Percentiles rank a stretch among this genome's conserved stretches.
These are phyloP conservation scores for Arachnomyces sp. DNA, from an alignment of 2,329 filamentous ascomycete genomes.

Conservation along the genomic window DNA sequence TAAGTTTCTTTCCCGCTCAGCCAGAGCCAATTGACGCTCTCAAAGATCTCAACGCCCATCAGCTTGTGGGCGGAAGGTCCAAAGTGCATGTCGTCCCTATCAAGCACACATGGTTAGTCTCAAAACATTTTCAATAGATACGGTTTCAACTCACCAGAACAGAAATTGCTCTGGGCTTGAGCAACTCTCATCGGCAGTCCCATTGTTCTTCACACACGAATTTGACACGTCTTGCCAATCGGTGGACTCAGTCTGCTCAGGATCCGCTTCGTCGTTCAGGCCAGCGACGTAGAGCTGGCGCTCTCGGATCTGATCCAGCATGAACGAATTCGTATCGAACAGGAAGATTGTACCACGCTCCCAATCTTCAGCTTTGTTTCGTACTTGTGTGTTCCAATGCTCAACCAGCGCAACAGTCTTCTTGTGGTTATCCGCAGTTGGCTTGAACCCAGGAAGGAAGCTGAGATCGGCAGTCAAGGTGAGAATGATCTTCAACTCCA, in stretches of 20 bases:
- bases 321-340: conserved; percentile 33
- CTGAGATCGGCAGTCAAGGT: conserved; percentile 32
- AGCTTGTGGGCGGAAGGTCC: conserved; percentile 30
- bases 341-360: conserved; percentile 27
- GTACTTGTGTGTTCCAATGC: conserved; percentile 28
- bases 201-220: conserved; percentile 21
- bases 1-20: conserved; percentile 14
- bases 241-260: conserved; percentile 24
- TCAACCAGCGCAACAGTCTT: conserved; percentile 24
- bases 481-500: conserved; percentile 29
- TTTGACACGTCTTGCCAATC: conserved; percentile 31
- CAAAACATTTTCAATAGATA: neutral
- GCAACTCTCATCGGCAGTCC: conserved; percentile 20
- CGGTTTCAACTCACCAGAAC: conserved; percentile 28
- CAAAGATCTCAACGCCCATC: conserved; percentile 30
- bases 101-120: conserved; percentile 1
- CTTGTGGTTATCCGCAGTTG: conserved; percentile 24
- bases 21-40: conserved; percentile 28
- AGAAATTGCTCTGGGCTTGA: conserved; percentile 30
- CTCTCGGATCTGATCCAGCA: conserved; percentile 31
- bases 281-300: conserved; percentile 29
- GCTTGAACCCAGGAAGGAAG: conserved; percentile 30
- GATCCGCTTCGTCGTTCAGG: conserved; percentile 26
- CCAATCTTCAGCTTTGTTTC: conserved; percentile 24
- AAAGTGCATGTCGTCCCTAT: conserved; percentile 35